Conservation (phyloP, 2,329 filamentous ascomycete genomes). For the Fusarium secorum region DNA sequence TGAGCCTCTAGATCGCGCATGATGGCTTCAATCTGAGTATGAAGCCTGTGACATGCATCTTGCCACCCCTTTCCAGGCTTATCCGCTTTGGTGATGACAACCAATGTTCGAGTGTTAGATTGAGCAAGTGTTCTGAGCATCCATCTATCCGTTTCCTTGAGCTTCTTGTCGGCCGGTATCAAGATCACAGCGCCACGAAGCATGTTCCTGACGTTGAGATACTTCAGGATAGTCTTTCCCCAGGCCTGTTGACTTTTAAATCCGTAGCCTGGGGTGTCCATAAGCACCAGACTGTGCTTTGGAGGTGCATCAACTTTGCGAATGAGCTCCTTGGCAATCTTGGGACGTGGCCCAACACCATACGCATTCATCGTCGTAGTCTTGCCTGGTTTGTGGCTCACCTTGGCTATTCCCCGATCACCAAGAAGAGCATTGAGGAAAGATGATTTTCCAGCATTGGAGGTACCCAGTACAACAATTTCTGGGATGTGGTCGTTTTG, state of each 20-base stretch:
- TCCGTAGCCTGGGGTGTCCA: slow-evolving; percentile 62
- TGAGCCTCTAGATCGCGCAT: slow-evolving; percentile 37
- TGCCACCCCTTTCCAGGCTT: slow-evolving; percentile 50
- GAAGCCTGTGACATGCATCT: slow-evolving; percentile 40
- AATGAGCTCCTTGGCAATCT: slow-evolving; percentile 39
- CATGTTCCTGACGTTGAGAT: slow-evolving; percentile 56
- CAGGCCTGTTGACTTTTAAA: slow-evolving; percentile 56
- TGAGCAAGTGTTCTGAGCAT: slow-evolving; percentile 57
- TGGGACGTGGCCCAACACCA: slow-evolving; percentile 57
- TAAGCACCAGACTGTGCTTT: slow-evolving; percentile 56
- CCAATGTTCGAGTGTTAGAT: slow-evolving; percentile 54
- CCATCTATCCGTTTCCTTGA: slow-evolving; percentile 58
- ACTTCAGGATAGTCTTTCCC: slow-evolving; percentile 62
- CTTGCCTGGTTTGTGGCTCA: slow-evolving; percentile 60
- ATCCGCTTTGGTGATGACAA: slow-evolving; percentile 66
- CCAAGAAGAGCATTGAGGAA: slow-evolving; percentile 84
- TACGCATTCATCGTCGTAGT: slow-evolving; percentile 65
- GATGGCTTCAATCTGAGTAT: slow-evolving; percentile 40
- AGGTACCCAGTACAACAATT: slow-evolving; percentile 83
- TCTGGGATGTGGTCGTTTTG: slow-evolving; percentile 63
- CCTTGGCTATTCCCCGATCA: slow-evolving; percentile 53
- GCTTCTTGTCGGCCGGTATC: slow-evolving; percentile 60
- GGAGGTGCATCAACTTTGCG: slow-evolving; percentile 52
- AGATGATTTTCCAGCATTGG: slow-evolving; percentile 89
- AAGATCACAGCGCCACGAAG: slow-evolving; percentile 62